phyloP scores from a whole-genome alignment of 805 yeast species.

The Metschnikowia anglica region DNA sequence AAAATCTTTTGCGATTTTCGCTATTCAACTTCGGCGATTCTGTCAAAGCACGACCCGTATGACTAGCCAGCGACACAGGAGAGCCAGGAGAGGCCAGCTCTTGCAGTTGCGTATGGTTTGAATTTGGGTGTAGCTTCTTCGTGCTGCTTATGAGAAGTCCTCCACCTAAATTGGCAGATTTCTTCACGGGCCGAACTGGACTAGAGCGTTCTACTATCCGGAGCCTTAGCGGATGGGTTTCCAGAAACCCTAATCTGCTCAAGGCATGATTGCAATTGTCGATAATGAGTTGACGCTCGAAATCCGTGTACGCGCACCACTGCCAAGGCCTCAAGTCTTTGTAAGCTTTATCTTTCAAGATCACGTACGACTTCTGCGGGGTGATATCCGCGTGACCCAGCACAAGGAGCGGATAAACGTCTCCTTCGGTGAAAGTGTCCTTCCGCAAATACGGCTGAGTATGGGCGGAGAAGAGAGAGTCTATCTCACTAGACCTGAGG shows the following conservation, averaged over 20 bases:
- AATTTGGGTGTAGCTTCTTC: constrained; percentile 15
- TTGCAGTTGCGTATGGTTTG: constrained; percentile 1
- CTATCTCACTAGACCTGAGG: constrained; percentile 16
- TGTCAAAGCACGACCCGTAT: constrained; percentile 21
- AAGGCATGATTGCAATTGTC: constrained; percentile 39
- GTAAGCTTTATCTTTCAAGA: constrained; percentile 42
- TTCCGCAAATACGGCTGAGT: constrained; percentile 29
- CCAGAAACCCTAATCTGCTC: constrained; percentile 42
- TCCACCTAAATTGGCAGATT: constrained; percentile 26
- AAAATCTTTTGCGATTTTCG: constrained; percentile 9
- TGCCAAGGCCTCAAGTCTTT: constrained; percentile 41
- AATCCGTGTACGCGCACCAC: constrained; percentile 32
- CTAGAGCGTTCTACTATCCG: constrained; percentile 24
- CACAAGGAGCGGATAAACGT: constrained; percentile 24
- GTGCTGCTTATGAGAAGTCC: constrained; percentile 24
- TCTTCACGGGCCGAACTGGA: constrained; percentile 9
- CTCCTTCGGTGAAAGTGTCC: constrained; percentile 32
- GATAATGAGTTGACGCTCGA: constrained; percentile 33
- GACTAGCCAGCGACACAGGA: constrained; percentile 6
- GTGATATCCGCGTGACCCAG: constrained; percentile 15
- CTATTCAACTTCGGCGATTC: constrained; percentile 23
- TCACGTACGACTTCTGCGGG: constrained; percentile 12
- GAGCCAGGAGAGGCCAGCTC: constrained; percentile 5
- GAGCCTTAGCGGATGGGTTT: constrained; percentile 43
- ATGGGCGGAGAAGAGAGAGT: constrained; percentile 29